These are phyloP conservation scores for Liquidambar formosana DNA, from an alignment of 164 flowering plant genomes.

Conservation along the genomic window DNA sequence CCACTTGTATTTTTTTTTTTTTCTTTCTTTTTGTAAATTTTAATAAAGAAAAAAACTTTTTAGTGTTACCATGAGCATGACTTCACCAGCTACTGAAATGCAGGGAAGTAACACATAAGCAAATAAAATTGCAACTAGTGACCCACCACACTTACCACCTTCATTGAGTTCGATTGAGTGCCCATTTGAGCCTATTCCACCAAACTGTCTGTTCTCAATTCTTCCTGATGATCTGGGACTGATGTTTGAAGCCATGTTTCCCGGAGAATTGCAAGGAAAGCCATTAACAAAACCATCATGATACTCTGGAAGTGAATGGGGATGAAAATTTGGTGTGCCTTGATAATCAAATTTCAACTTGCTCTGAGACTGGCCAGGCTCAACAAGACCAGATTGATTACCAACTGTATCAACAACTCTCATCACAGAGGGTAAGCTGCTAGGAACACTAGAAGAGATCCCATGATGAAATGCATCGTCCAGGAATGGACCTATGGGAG, in stretches of 20 bases:
- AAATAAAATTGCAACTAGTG: neutral
- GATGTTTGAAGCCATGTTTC: constrained; percentile 35
- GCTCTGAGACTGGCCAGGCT: constrained; percentile 32
- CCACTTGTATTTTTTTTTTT: neutral
- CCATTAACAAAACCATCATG: constrained; percentile 42
- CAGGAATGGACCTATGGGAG: constrained; percentile 29
- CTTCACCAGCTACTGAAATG: too few relatives aligned
- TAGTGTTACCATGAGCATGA: too few relatives aligned
- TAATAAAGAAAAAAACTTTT: too few relatives aligned
- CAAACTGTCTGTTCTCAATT: constrained; percentile 37
- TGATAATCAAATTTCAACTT: constrained; percentile 48
- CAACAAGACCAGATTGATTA: constrained; percentile 38
- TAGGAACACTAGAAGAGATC: constrained; percentile 54
- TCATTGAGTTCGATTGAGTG: constrained; percentile 43
- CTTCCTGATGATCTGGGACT: constrained; percentile 39
- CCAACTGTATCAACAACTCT: constrained; percentile 48
- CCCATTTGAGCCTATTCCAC: constrained; percentile 42
- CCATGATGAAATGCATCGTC: constrained; percentile 46
- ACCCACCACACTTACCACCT: constrained; percentile 37
- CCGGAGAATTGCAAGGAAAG: constrained; percentile 34
- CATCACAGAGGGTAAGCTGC: constrained; percentile 42
- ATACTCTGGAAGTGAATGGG: constrained; percentile 73
- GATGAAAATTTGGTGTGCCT: constrained; percentile 37
- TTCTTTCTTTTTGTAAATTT: neutral
- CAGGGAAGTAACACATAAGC: too few relatives aligned